Percentiles rank a stretch among this genome's conserved stretches.
phyloP scores from a whole-genome alignment of 305 asterid species.

The Solanum chacoense region DNA sequence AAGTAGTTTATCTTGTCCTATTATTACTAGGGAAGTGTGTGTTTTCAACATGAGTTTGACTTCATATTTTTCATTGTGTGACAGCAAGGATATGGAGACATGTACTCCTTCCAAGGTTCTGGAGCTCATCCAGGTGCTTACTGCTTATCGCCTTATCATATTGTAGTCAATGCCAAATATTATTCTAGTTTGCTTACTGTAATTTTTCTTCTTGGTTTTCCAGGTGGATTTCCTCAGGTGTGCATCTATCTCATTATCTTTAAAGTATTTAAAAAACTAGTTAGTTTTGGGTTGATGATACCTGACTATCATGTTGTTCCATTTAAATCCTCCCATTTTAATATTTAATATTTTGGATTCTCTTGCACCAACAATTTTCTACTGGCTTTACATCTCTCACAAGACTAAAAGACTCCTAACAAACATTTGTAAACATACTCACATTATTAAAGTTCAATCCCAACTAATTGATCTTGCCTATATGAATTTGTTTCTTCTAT shows the following conservation, averaged over 20 bases:
- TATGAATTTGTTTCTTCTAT: not conserved
- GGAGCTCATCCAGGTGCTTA: conserved; percentile 45
- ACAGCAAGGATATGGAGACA: conserved; percentile 84
- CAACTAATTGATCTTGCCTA: not conserved
- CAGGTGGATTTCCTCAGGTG: conserved; percentile 97
- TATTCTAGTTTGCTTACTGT: conserved; percentile 20
- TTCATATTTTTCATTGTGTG: conserved; percentile 3
- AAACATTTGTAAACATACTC: not conserved
- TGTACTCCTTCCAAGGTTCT: conserved; percentile 24
- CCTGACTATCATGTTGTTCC: not conserved
- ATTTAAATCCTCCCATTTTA: not conserved
- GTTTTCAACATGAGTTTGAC: not conserved
- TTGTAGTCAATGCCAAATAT: not conserved
- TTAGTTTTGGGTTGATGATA: not conserved
- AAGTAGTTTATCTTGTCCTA: conserved; percentile 39
- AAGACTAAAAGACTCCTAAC: not conserved
- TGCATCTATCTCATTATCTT: conserved; percentile 7
- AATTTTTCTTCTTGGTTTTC: not conserved
- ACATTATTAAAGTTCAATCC: not conserved
- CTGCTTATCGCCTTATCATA: not conserved
- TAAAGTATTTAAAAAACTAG: not conserved
- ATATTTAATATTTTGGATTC: not conserved
- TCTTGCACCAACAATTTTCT: not conserved
- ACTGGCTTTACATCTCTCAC: not conserved
- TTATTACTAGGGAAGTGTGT: not conserved